Base-by-base conservation (phyloP, 2,329 filamentous ascomycete species). In the Septoria petroselini region DNA sequence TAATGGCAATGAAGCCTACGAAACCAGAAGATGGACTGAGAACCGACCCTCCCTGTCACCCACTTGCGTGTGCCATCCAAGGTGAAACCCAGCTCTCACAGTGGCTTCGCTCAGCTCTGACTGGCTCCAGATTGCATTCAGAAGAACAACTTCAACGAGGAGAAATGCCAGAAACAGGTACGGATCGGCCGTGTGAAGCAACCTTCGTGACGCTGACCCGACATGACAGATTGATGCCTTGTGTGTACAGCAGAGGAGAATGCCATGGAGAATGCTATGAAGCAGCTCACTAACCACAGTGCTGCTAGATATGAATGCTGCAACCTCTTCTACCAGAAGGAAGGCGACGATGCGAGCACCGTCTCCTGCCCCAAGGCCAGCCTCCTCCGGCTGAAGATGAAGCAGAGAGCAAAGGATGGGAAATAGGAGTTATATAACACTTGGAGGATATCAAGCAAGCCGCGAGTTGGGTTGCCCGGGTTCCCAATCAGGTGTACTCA, bases 21-120 rank as follows among this genome's bases (percentile, higher is more conserved):
- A 54, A 46, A 27, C 54, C 84, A 11, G 82, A 88, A 61, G 78
- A 86, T 63, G 88, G 91, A 67, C 69, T 94, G 29, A 80, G 80
- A 52, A 79, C 81, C 29, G 81, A 87, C 62, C 88, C 88, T 54
- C 85, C 91, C 18, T 96, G 91, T 65, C 90, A 95, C 73, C 81
- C 89, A 50, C 81, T 85, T 65, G 91, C 91, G 55, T 96, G 91
- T 71, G 89, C 88, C 7, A 95, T 96, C 53, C 91, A 96, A 80
- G 81, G 91, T 93, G 70, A 64, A 65, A 14, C n/a, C 23, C 12
- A 34, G 7, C 21, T 38, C 9, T 21, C 3, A 12, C 3, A 17
- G 34, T 2, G 34, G 12, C 9, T 11, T 11, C 17, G 21, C 25
- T 31, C 38, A 30, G 21, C 15, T 18, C 31, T 49, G 14, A 43